Base-by-base conservation (phyloP, 805 yeast species). In the Candida taoyuanica region DNA sequence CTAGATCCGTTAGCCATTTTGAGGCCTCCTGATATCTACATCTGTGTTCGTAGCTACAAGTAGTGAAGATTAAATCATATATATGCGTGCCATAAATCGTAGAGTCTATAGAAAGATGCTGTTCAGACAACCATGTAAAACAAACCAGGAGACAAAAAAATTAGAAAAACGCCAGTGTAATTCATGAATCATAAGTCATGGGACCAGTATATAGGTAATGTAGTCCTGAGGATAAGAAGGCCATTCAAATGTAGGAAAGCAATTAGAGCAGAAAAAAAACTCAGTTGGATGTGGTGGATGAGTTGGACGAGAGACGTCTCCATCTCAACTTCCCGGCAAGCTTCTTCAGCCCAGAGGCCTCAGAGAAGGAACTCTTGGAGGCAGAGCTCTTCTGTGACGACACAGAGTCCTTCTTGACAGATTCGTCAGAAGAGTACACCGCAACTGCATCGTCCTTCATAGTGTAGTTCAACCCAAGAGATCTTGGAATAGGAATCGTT, bases 301-400 rank as follows among this genome's bases (percentile, higher is more conserved):
- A 48, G 35, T 54, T 54, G 3, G 59, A 53, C 2, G 56, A 51
- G 19, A 47, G 31, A 32, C 59, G 37, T 54, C 59, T 53, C 59
- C 59, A 54, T 47, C 51, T 51, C 5, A 54, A 44, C 37, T 48
- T 53, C 4, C 48, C 55, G 5, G 56, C 56, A 39, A 54, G 39
- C 39, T 54, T 54, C 46, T 53, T 54, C 25, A 52, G 17, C 5
- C 56, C 54, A n/a, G 50, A 39, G 9, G 49, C 38, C 17, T 52
- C 55, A 16, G 36, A 32, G 28, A 46, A 28, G 2, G 47, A 40
- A 16, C 16, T 33, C 34, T 36, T 32, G 3, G 21, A 15, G 18
- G 18, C 18, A 15, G 30, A 29, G 14, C 17, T 29, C 31, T 35
- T 37, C 23, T 28, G 33, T 17, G 36, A 38, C 14, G 44, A 26